These are phyloP conservation scores for Paracamarosporium sp. DNA, from an alignment of 2,329 filamentous ascomycete genomes.

Conservation along the genomic window DNA sequence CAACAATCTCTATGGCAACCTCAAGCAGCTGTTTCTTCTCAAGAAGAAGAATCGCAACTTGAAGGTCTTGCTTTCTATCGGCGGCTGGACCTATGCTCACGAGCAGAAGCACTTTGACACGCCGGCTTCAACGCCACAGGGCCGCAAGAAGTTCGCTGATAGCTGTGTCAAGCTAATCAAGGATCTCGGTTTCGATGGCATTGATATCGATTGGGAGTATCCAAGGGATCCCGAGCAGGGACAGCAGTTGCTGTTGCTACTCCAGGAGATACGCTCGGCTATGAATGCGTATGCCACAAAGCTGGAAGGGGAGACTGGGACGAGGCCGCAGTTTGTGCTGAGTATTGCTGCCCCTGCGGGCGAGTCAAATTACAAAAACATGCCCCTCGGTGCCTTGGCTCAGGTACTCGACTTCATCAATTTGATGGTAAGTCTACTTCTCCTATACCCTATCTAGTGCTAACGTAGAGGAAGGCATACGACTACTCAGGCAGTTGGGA, in stretches of 20 bases:
- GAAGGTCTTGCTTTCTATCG: slow-evolving; percentile 82
- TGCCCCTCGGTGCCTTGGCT: slow-evolving; percentile 51
- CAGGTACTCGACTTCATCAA: slow-evolving; percentile 57
- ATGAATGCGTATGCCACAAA: slow-evolving; percentile 50
- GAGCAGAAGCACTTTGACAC: slow-evolving; percentile 70
- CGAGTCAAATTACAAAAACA: slow-evolving; percentile 50
- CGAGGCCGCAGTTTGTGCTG: slow-evolving; percentile 50
- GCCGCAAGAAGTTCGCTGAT: slow-evolving; percentile 71
- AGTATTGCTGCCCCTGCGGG: slow-evolving; percentile 55
- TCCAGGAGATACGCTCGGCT: slow-evolving; percentile 46
- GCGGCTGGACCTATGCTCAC: slow-evolving; percentile 77
- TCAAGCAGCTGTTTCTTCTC: slow-evolving; percentile 77
- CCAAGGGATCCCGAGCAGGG: slow-evolving; percentile 51
- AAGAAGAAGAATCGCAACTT: slow-evolving; percentile 79
- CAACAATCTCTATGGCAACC: slow-evolving; percentile 75
- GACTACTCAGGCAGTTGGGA: slow-evolving; percentile 81
- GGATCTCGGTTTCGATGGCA: slow-evolving; percentile 67
- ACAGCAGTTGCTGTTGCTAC: slow-evolving; percentile 46
- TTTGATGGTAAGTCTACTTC: slow-evolving; percentile 47
- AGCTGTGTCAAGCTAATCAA: slow-evolving; percentile 78
- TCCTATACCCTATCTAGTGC: neutral
- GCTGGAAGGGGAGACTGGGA: slow-evolving; percentile 27
- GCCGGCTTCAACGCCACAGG: slow-evolving; percentile 68
- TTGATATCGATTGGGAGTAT: slow-evolving; percentile 59
- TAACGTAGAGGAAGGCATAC: slow-evolving; percentile 43